Base-by-base conservation (phyloP, 352 stramenopile genomes). In the Phytophthora melonis region DNA sequence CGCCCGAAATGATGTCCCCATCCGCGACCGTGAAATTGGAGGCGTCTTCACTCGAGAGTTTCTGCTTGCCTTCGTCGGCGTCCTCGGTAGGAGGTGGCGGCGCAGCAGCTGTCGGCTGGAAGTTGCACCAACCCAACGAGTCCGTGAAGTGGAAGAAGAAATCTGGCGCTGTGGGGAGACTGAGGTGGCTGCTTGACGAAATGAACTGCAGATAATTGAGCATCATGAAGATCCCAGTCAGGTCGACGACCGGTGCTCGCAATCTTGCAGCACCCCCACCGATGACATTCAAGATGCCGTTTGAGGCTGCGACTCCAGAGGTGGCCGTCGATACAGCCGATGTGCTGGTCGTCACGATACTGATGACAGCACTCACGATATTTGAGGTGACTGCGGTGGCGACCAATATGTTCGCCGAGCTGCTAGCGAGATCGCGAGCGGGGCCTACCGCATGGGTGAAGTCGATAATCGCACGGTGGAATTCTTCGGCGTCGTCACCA, bases 171-270 rank as follows among this genome's bases (percentile, higher is more conserved):
- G 65, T 79, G 1, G 87, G 87, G 56, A 93, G 66, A 34, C 74
- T 84, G 43, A 93, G 70, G 53, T 93, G 87, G 58, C 87, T 91
- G 16, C 72, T 80, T 1, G 83, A 89, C 27, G 87, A 83, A 21
- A 93, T 65, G 53, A 93, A 93, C 68, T 93, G 87, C 25, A 93
- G 67, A 30, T 93, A 93, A 58, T 85, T 86, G 63, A 93, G 72
- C 73, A 93, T 78, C 68, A 90, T 82, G 32, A 86, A 79, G 10
- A 93, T 63, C 21, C 72, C 80, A n/a, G 80, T 86, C 19, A 89
- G 21, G 41, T 93, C 87, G 0, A 83, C 78, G 27, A 72, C 69
- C 9, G 86, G 83, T 14, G 81, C 62, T 58, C 57, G 43, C 58
- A 72, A 21, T 11, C 16, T 58, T 58, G 68, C 41, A 30, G 50